Percentiles rank a stretch among this genome's conserved stretches.
phyloP scores from a whole-genome alignment of 2,329 filamentous ascomycete genomes.

The Colletotrichum sp. region DNA sequence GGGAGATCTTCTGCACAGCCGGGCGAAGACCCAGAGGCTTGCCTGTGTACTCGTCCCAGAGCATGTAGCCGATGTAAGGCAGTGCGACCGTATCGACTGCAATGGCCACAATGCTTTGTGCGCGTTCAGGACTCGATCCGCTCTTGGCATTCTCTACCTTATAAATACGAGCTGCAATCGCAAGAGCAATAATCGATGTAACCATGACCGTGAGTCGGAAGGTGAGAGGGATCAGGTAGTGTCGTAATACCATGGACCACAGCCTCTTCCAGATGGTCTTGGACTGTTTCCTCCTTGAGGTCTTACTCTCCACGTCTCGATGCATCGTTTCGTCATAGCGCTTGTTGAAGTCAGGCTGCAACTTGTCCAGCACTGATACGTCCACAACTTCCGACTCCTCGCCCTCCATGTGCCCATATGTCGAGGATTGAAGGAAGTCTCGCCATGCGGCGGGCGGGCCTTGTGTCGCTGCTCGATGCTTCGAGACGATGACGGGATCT shows the following conservation, averaged over 20 bases:
- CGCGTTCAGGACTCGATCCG: conserved; percentile 58
- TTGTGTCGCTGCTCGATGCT: conserved; percentile 44
- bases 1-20: conserved; percentile 82
- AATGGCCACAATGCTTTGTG: conserved; percentile 87
- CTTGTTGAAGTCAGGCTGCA: conserved; percentile 53
- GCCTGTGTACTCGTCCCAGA: conserved; percentile 94
- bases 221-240: conserved; percentile 83
- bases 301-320: conserved; percentile 28
- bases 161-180: conserved; percentile 77
- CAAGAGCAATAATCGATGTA: conserved; percentile 83
- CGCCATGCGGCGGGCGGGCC: conserved; percentile 53
- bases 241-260: conserved; percentile 74
- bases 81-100: conserved; percentile 88
- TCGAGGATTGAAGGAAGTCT: conserved; percentile 58
- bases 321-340: conserved; percentile 37
- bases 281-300: conserved; percentile 28
- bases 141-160: conserved; percentile 55
- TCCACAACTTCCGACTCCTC: conserved; percentile 55
- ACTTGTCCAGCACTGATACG: conserved; percentile 45
- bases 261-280: conserved; percentile 56
- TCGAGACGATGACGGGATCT: conserved; percentile 63
- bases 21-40: conserved; percentile 89
- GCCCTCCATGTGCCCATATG: conserved; percentile 51
- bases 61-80: conserved; percentile 91
- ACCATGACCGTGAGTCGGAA: conserved; percentile 83